Evolutionary conservation across 2,329 filamentous ascomycete genomes (phyloP).

Genomic region (Aspergillus quadricinctus): DNA sequence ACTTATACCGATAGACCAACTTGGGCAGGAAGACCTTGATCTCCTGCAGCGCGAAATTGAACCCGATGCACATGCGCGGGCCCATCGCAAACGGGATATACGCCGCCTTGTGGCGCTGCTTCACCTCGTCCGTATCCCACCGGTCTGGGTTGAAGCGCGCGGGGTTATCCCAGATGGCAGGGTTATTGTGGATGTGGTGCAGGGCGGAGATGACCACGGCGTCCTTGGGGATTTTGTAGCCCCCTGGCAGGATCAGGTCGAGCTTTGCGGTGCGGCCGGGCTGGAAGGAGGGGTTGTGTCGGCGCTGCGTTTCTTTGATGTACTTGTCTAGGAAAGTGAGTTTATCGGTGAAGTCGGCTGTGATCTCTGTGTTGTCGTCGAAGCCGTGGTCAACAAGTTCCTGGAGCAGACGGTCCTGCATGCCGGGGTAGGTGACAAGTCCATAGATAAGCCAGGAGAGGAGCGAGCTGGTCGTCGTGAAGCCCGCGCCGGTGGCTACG

Average conservation of each 20-base stretch:
- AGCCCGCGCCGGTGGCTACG: conserved; percentile 54
- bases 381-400: conserved; percentile 52
- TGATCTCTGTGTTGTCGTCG: conserved; percentile 41
- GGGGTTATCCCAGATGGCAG: conserved; percentile 55
- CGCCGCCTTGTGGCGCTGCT: conserved; percentile 47
- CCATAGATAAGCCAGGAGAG: conserved; percentile 56
- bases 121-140: conserved; percentile 54
- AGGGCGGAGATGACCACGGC: conserved; percentile 51
- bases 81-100: conserved; percentile 60
- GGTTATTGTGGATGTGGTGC: conserved; percentile 48
- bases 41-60: conserved; percentile 61
- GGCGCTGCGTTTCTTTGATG: conserved; percentile 59
- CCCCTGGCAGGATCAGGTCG: conserved; percentile 57
- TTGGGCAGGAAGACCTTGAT: conserved; percentile 55
- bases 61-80: conserved; percentile 57
- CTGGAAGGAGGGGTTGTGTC: conserved; percentile 59
- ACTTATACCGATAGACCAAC: conserved; percentile 57
- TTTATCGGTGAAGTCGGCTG: conserved; percentile 45
- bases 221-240: conserved; percentile 53
- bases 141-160: conserved; percentile 55
- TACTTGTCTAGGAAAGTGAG: conserved; percentile 42
- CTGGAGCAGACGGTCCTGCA: conserved; percentile 54
- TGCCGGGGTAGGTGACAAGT: conserved; percentile 50
- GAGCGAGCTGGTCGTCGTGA: conserved; percentile 56
- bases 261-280: conserved; percentile 54